phyloP scores from a whole-genome alignment of 1,284 basidiomycete genomes.

The Heimioporus retisporus region DNA sequence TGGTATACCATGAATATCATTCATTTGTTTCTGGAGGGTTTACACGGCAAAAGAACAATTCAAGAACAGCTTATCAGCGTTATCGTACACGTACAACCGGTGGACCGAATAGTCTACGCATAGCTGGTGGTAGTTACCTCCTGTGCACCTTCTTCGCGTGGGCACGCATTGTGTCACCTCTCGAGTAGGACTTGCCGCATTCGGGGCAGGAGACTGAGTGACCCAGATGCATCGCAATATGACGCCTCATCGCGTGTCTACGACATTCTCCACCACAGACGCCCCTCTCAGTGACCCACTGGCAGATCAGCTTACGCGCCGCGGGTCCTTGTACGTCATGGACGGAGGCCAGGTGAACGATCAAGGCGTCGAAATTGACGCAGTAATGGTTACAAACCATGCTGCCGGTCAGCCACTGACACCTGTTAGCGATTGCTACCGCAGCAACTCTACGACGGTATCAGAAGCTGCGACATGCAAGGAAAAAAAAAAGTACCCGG shows the following conservation, averaged over 20 bases:
- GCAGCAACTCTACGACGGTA: constrained; percentile 4
- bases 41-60: neutral
- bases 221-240: constrained; percentile 13
- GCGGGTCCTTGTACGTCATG: constrained; percentile 19
- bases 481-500: constrained; percentile 6
- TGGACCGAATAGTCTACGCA: too few relatives aligned
- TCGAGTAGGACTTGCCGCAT: constrained; percentile 23
- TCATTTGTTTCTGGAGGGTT: too few relatives aligned
- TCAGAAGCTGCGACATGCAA: neutral
- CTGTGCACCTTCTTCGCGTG: constrained; percentile 16
- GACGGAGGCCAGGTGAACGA: neutral
- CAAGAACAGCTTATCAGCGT: too few relatives aligned
- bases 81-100: too few relatives aligned
- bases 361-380: constrained; percentile 7
- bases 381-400: neutral
- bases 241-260: constrained; percentile 5
- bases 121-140: too few relatives aligned
- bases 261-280: constrained; percentile 1
- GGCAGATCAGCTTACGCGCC: neutral
- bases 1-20: too few relatives aligned
- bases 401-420: constrained; percentile 5
- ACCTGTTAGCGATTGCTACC: rapidly evolving
- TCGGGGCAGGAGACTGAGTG: neutral
- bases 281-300: neutral
- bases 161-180: constrained; percentile 10